Evolutionary conservation across 768 basidiomycete species (phyloP).

Genomic region (Boletus insuetus): DNA sequence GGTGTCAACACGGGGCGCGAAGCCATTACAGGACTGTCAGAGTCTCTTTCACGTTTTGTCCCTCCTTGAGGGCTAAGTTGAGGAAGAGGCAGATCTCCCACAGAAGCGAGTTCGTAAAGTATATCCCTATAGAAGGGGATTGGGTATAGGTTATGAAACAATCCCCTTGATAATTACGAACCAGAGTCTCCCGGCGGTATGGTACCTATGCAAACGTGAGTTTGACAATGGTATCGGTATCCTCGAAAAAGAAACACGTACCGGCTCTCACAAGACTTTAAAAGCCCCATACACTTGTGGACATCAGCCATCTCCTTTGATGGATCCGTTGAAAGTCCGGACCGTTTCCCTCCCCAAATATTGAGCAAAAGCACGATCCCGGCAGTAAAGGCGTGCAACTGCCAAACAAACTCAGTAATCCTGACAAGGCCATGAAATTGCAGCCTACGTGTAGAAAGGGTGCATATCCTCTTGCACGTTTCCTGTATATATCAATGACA

Average conservation of each 20-base stretch:
- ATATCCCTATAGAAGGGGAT: conserved; percentile 53
- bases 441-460: conserved; percentile 31
- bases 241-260: conserved; percentile 15
- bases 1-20: not conserved
- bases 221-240: not conserved
- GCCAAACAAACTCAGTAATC: not conserved
- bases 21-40: conserved; percentile 42
- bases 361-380: conserved; percentile 54
- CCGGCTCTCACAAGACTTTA: conserved; percentile 37
- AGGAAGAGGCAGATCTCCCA: conserved; percentile 69
- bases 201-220: conserved; percentile 36
- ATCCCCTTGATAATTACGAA: conserved; percentile 22
- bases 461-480: conserved; percentile 26
- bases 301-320: conserved; percentile 50
- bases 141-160: not conserved
- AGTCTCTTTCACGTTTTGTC: conserved; percentile 63
- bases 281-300: conserved; percentile 44
- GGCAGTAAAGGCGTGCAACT: conserved; percentile 45
- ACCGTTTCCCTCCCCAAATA: conserved; percentile 51
- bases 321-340: conserved; percentile 40
- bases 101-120: conserved; percentile 67
- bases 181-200: conserved; percentile 49
- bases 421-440: too few relatives aligned
- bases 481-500: conserved; percentile 58
- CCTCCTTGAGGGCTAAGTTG: conserved; percentile 47